These are phyloP conservation scores for Sicyos edulis DNA, from an alignment of 306 rosid genomes.

Conservation along the genomic window DNA sequence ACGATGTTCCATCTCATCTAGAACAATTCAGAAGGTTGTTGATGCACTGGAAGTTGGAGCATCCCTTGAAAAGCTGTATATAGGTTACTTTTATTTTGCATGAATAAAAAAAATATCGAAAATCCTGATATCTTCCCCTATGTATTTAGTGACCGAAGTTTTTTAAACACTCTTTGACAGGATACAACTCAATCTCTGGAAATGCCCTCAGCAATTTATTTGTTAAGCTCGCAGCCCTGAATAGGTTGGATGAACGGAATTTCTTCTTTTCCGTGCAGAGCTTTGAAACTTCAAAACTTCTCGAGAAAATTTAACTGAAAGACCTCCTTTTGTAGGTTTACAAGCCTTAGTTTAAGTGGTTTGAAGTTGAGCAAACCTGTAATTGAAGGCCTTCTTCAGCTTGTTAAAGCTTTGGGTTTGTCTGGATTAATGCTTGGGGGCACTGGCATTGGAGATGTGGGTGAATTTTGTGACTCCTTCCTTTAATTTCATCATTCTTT, in stretches of 20 bases:
- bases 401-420: slow-evolving; percentile 49
- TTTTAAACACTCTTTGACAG: slow-evolving; percentile 38
- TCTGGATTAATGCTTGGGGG: slow-evolving; percentile 66
- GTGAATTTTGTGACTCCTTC: slow-evolving; percentile 29
- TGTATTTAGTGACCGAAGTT: slow-evolving; percentile 20
- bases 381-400: slow-evolving; percentile 63
- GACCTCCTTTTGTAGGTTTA: slow-evolving; percentile 44
- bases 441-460: slow-evolving; percentile 78
- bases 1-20: slow-evolving; percentile 68
- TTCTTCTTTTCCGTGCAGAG: slow-evolving; percentile 6
- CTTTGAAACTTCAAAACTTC: slow-evolving; percentile 19
- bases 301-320: background rate
- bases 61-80: slow-evolving; percentile 59
- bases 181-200: slow-evolving; percentile 65
- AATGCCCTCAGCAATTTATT: slow-evolving; percentile 54
- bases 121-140: slow-evolving; percentile 38
- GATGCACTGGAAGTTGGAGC: slow-evolving; percentile 61
- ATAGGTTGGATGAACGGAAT: slow-evolving; percentile 44
- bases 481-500: slow-evolving; percentile 13
- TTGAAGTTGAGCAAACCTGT: slow-evolving; percentile 71
- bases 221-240: slow-evolving; percentile 58
- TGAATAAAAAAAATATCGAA: background rate
- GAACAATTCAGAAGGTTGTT: slow-evolving; percentile 66
- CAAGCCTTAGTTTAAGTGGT: slow-evolving; percentile 68
- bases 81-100: slow-evolving; percentile 42